Base-by-base conservation (phyloP, 2,329 filamentous ascomycete genomes). In the Lomentospora prolificans region DNA sequence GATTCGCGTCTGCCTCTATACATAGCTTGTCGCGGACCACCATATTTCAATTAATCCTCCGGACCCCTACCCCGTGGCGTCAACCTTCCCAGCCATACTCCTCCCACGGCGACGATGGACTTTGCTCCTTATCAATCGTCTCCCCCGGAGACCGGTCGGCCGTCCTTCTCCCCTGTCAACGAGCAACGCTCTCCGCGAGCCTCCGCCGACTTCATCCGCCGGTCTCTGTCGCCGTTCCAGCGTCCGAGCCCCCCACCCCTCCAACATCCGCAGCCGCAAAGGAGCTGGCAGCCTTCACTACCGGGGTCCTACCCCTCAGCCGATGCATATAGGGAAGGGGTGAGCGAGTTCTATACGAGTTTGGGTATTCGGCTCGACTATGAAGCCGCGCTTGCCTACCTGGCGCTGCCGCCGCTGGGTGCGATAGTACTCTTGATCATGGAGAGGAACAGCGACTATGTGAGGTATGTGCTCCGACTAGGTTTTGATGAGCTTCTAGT, bases 111-210 rank as follows among this genome's bases (percentile, higher is more conserved):
- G 58, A 74, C 64, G 56, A 94, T 94, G 88, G 89, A 96, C 75
- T 99, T 97, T 69, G 94, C 94, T 50, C 94, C 94, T 36, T 99
- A 97, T 73, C 94, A 97, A 75, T 92, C 92, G 70, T 87, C 87
- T 51, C 87, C 87, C 14, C 94, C 94, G 8, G 91, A 97, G 74
- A 80, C 86, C 63, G 82, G 84, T 62, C 89, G 92, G 65, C n/a
- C 41, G n/a, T 84, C 87, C 54, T 79, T 90, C 67, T 95, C 89
- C 19, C 89, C 90, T 54, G 79, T 84, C 9, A 72, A 69, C 56
- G 71, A 73, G 60, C 62, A 67, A 55, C 63, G 72, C 8, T 82
- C 79, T 27, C 80, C 80, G 22, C 81, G 74, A 61, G 70, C 76
- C 61, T 81, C 87, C n/a, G 66, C 68, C 57, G 72, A 73, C 68